Evolutionary conservation across 1,139 yeast genomes (phyloP), one percentile per base, ranked within the genome.

Genomic region (Kodamaea arcana): DNA sequence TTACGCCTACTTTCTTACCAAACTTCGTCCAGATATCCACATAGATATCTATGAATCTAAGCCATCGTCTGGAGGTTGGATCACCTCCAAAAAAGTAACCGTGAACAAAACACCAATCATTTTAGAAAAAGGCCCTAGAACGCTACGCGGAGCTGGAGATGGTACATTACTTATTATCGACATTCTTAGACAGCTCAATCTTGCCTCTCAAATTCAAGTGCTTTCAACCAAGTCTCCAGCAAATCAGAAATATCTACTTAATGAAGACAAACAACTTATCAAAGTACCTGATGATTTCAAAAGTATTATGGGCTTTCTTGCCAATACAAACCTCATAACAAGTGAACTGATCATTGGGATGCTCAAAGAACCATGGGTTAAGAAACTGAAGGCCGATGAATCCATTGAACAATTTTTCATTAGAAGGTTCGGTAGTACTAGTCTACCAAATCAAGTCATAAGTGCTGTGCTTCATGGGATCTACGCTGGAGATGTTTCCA

Each of bases 391-490:
- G 1, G 43, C 55, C 4, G 97, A 90, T 51, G 97, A 90, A 58
- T 68, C 83, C 4, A 80, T 90, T 1, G 81, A 75, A 31, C 62
- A 72, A 2, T 86, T 88, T 50, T 57, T 90, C 26, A 51, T 65
- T 2, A 65, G 97, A 44, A 62, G 97, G 39, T 81, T 88, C 50
- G 88, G 90, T 3, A 52, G 50, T 15, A 65, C 70, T 4, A 52
- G 57, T 2, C 43, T 87, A 5, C 72, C 86, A 2, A 74, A 76
- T 33, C 79, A 84, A 37, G 60, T 92, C 11, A 59, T 83, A 13
- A 85, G 95, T 55, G 97, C 96, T 0, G 62, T 90, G 3, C 65
- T 83, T 51, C 88, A 88, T 51, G 98, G 98, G 1, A 80, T 92
- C 2, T 92, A 88, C 55, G 97, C 95, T 4, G 97, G 95, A 1